Base-by-base conservation (phyloP, 148 eudicot species). In the Salicornia ramosissima region DNA sequence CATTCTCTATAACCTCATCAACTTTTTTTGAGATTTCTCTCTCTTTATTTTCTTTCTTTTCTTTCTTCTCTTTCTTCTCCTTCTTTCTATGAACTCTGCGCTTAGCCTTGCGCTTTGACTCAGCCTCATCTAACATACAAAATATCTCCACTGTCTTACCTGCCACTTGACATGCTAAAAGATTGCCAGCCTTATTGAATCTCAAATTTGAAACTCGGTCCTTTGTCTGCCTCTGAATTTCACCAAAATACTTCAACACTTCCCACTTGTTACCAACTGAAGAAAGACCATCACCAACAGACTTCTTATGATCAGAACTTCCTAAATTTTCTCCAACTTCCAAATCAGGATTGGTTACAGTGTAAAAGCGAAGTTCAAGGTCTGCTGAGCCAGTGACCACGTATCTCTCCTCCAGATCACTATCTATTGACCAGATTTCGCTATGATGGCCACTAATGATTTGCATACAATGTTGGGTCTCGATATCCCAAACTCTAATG, bases 401-500 rank as follows among this genome's bases (percentile, higher is more conserved):
- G 74, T 80, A 94, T 60, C 86, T 90, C 80, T 94, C 91, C 69
- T 82, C 86, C n/a, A 88, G 84, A 73, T 90, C 96, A 58, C 77
- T 68, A 79, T 86, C 97, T 46, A 90, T 71, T 13, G 99, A 94
- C 99, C 99, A 94, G 68, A 94, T 88, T 81, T 90, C 99, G 76
- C 87, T 88, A 74, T 90, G 97, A 81, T 94, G 99, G 18, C 99
- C 99, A 77, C 99, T 72, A 59, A 94, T 78, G 47, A 90, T 94
- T 84, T 94, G 99, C 86, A 87, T 80, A 60, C 99, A 94, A 65
- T 94, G 89, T 72, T 94, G 97, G 22, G 96, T 88, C 72, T 94
- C 99, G 69, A 87, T 88, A 82, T 94, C 99, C 99, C 99, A 90
- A 64, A 94, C 91, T 79, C 97, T 90, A 70, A 94, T 74, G 65